A percentile compares a stretch with the other conserved stretches of the same genome.
phyloP scores from a whole-genome alignment of 352 stramenopile species.

The Phytophthora palmivora region DNA sequence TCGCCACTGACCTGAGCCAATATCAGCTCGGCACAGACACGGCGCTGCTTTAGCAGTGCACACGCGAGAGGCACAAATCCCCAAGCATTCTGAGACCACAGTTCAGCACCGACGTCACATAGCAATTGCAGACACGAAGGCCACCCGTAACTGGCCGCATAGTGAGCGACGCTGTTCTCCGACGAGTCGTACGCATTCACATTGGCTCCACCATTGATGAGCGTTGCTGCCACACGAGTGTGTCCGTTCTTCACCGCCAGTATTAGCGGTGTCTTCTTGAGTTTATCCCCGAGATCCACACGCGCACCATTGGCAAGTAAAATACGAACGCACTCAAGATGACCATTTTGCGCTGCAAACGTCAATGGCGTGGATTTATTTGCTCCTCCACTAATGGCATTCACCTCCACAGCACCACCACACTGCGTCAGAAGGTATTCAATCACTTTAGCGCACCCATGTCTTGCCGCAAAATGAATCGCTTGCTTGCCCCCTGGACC shows the following conservation, averaged over 20 bases:
- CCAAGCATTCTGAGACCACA: constrained; percentile 80
- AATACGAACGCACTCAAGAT: constrained; percentile 60
- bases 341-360: constrained; percentile 64
- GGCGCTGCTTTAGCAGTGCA: constrained; percentile 68
- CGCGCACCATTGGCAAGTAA: constrained; percentile 63
- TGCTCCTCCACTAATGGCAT: constrained; percentile 41
- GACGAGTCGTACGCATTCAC: constrained; percentile 82
- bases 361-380: constrained; percentile 67
- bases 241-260: constrained; percentile 82
- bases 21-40: constrained; percentile 67
- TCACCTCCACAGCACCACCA: constrained; percentile 52
- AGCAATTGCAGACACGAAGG: constrained; percentile 69
- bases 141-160: constrained; percentile 82
- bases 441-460: constrained; percentile 51
- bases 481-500: constrained; percentile 61
- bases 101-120: constrained; percentile 57
- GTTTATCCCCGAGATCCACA: constrained; percentile 71
- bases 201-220: constrained; percentile 80
- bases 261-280: constrained; percentile 83
- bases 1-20: constrained; percentile 55
- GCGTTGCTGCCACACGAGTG: constrained; percentile 49
- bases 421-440: constrained; percentile 53
- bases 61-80: constrained; percentile 77
- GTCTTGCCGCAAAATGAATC: constrained; percentile 62
- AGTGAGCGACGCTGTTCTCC: constrained; percentile 80